Conservation (phyloP, 208 protist species). For the Leishmania martiniquensis region DNA sequence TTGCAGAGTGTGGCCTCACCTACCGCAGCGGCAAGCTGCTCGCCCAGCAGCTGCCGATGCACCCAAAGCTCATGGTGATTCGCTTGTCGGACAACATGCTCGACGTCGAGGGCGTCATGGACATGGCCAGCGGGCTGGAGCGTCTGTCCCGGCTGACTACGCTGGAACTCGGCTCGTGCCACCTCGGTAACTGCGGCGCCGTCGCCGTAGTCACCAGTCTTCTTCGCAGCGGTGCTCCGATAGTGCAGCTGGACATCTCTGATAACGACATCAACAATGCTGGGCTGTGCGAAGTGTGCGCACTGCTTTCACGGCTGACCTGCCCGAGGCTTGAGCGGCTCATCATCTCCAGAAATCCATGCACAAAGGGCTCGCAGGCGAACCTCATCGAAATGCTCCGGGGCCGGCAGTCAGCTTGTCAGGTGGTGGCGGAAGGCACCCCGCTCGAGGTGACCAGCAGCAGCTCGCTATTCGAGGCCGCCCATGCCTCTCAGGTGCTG, state of each 20-base stretch:
- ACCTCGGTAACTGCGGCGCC: slow-evolving; percentile 57
- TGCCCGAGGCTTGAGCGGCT: slow-evolving; percentile 45
- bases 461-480: no score
- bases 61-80: slow-evolving; percentile 46
- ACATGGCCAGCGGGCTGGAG: slow-evolving; percentile 45
- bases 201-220: slow-evolving; percentile 45
- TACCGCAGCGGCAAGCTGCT: slow-evolving; percentile 50
- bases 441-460: slow-evolving; percentile 38
- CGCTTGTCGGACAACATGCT: slow-evolving; percentile 61
- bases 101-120: slow-evolving; percentile 54
- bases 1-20: slow-evolving; percentile 49
- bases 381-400: slow-evolving; percentile 44
- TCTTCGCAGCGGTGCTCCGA: slow-evolving; percentile 38
- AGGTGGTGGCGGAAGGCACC: slow-evolving; percentile 55
- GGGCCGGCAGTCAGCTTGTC: slow-evolving; percentile 40
- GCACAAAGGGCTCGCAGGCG: slow-evolving; percentile 31
- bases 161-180: slow-evolving; percentile 48
- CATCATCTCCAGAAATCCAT: slow-evolving; percentile 58
- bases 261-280: slow-evolving; percentile 66
- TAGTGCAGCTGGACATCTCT: slow-evolving; percentile 65
- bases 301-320: slow-evolving; percentile 30
- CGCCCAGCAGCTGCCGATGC: slow-evolving; percentile 40
- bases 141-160: slow-evolving; percentile 38
- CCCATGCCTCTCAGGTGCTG: no score
- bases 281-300: slow-evolving; percentile 49